Evolutionary conservation across 2,329 filamentous ascomycete genomes (phyloP).

Genomic region (Curvularia sp.): DNA sequence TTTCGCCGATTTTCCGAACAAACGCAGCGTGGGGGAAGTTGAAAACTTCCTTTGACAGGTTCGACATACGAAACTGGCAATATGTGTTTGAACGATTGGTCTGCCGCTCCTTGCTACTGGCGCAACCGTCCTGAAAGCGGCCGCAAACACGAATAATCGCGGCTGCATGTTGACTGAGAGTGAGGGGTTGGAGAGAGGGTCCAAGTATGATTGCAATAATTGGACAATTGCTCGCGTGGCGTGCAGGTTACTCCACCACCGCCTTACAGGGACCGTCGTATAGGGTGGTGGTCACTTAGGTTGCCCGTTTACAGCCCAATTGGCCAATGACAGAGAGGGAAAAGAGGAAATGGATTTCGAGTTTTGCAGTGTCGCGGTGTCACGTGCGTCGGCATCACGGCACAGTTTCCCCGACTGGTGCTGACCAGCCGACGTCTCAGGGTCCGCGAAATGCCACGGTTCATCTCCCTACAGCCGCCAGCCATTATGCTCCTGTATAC

Average conservation of each 20-base stretch:
- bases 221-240: too few relatives aligned
- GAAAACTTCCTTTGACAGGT: slow-evolving; percentile 45
- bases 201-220: neutral
- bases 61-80: slow-evolving; percentile 34
- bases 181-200: neutral
- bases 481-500: slow-evolving; percentile 9
- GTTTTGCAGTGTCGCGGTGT: slow-evolving; percentile 16
- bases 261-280: neutral
- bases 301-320: neutral
- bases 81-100: slow-evolving; percentile 8
- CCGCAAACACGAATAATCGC: slow-evolving; percentile 30
- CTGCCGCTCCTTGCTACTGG: slow-evolving; percentile 13
- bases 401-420: neutral
- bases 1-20: slow-evolving; percentile 23
- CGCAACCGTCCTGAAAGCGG: slow-evolving; percentile 29
- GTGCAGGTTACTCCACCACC: neutral
- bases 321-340: slow-evolving; percentile 1
- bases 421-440: neutral
- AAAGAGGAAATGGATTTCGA: neutral
- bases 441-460: slow-evolving; percentile 8
- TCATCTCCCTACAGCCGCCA: neutral
- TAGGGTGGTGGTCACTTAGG: neutral
- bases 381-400: slow-evolving; percentile 22
- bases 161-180: slow-evolving; percentile 38
- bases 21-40: slow-evolving; percentile 33